Evolutionary conservation across 306 rosid genomes (phyloP).

Genomic region (Begonia peltatifolia): DNA sequence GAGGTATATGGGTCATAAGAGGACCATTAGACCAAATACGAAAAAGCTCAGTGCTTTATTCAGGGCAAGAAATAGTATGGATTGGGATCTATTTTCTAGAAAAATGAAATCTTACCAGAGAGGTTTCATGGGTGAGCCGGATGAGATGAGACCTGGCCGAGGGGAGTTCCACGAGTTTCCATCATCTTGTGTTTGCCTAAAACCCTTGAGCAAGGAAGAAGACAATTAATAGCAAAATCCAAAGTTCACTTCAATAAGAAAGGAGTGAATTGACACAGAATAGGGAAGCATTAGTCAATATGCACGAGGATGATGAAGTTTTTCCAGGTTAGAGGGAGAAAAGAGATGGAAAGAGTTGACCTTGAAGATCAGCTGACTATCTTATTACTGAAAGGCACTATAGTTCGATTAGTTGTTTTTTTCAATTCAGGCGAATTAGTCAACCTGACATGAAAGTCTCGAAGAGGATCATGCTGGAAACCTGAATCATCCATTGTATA

Average conservation of each 20-base stretch:
- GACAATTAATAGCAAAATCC: constrained; percentile 13
- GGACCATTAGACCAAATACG: constrained; percentile 97
- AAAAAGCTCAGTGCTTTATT: constrained; percentile 86
- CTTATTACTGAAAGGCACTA: not conserved
- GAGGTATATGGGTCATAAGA: constrained; percentile 96
- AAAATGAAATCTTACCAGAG: constrained; percentile 69
- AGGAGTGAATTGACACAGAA: constrained; percentile 1
- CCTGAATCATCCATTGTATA: not conserved
- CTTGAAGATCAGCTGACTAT: not conserved
- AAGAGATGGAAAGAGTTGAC: not conserved
- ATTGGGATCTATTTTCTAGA: constrained; percentile 59
- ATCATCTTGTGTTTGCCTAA: constrained; percentile 58
- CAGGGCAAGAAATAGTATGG: constrained; percentile 61
- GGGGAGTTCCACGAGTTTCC: constrained; percentile 92
- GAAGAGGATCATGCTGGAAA: not conserved
- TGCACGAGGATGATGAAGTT: constrained; percentile 4
- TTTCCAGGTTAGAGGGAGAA: constrained; percentile 11
- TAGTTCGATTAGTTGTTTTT: not conserved
- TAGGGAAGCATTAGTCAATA: not conserved
- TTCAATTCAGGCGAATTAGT: not conserved
- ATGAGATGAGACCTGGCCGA: constrained; percentile 67
- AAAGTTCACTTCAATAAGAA: constrained; percentile 14
- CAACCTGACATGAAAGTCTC: not conserved
- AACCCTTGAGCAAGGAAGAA: constrained; percentile 29
- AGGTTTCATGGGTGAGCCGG: constrained; percentile 98